Percentiles rank a stretch among this genome's conserved stretches.
phyloP scores from a whole-genome alignment of 2,329 filamentous ascomycete genomes.

The Cytospora mali region DNA sequence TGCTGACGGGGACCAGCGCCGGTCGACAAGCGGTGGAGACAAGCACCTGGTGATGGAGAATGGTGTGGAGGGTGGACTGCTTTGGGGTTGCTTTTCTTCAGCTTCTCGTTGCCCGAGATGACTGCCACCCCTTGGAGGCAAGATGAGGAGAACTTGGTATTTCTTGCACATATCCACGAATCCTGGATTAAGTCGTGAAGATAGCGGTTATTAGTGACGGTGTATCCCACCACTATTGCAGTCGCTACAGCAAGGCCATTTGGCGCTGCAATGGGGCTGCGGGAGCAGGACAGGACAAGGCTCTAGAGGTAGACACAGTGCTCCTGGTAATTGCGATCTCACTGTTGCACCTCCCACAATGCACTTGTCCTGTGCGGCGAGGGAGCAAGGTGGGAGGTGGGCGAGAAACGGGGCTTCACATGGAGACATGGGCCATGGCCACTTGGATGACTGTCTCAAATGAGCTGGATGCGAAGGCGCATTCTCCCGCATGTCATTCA shows the following conservation, averaged over 20 bases:
- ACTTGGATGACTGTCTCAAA: conserved; percentile 27
- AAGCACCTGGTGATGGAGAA: conserved; percentile 27
- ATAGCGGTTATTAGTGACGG: conserved; percentile 17
- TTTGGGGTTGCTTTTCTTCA: conserved; percentile 24
- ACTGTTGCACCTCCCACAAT: conserved; percentile 18
- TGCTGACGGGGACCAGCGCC: conserved; percentile 28
- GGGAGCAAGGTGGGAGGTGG: conserved; percentile 16
- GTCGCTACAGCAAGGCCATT: conserved; percentile 12
- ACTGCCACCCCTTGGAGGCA: conserved; percentile 16
- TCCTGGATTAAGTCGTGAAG: conserved; percentile 12
- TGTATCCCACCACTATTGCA: conserved; percentile 13
- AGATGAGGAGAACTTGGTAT: neutral
- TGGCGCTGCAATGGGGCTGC: conserved; percentile 17
- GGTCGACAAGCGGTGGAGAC: conserved; percentile 28
- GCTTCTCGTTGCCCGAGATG: conserved; percentile 21
- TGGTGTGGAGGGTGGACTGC: conserved; percentile 25
- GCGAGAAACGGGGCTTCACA: conserved; percentile 26
- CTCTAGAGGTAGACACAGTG: conserved; percentile 9
- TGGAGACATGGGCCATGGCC: conserved; percentile 24
- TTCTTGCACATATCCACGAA: conserved; percentile 16
- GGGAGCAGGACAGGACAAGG: conserved; percentile 1
- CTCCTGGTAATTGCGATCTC: conserved; percentile 7
- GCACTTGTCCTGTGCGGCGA: conserved; percentile 25
- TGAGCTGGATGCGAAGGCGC: conserved; percentile 27
- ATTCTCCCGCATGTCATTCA: conserved; percentile 28